phyloP scores from a whole-genome alignment of 169 alveolate genomes.

The Ichthyophthirius multifiliis region DNA sequence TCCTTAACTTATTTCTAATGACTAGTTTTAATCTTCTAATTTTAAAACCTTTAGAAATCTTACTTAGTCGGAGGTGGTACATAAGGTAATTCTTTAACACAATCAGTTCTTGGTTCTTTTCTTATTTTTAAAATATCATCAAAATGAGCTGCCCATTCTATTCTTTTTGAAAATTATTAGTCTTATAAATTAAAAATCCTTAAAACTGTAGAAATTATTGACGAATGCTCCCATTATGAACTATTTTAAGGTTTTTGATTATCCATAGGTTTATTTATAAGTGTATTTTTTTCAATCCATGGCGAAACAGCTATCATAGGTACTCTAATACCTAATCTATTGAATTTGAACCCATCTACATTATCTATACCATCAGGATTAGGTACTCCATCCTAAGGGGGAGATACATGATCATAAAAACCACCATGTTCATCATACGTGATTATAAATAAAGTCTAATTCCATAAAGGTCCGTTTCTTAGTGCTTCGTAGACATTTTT shows the following conservation, averaged over 20 bases:
- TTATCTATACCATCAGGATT: background rate
- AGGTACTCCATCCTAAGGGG: background rate
- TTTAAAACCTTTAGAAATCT: background rate
- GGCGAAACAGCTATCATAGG: conserved; percentile 5
- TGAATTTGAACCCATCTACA: background rate
- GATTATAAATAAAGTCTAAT: background rate
- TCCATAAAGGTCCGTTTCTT: conserved; percentile 3
- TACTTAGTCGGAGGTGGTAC: conserved; percentile 4
- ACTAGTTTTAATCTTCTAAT: background rate
- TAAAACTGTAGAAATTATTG: background rate
- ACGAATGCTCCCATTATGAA: background rate
- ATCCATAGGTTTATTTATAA: background rate
- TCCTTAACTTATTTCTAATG: background rate
- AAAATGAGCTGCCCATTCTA: conserved; percentile 9
- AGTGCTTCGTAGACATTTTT: conserved; percentile 17
- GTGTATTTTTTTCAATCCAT: background rate
- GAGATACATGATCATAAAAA: conserved; percentile 9
- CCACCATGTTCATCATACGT: conserved; percentile 24
- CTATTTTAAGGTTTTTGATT: background rate
- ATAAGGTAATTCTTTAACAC: background rate
- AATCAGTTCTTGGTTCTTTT: conserved; percentile 10
- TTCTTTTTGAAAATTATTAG: conserved; percentile 5
- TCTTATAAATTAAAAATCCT: background rate
- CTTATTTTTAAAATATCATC: background rate
- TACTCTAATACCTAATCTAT: background rate